A percentile compares a stretch with the other conserved stretches of the same genome.
Evolutionary conservation across 1,284 basidiomycete species (phyloP).

Genomic region (Pseudozyma sp.): DNA sequence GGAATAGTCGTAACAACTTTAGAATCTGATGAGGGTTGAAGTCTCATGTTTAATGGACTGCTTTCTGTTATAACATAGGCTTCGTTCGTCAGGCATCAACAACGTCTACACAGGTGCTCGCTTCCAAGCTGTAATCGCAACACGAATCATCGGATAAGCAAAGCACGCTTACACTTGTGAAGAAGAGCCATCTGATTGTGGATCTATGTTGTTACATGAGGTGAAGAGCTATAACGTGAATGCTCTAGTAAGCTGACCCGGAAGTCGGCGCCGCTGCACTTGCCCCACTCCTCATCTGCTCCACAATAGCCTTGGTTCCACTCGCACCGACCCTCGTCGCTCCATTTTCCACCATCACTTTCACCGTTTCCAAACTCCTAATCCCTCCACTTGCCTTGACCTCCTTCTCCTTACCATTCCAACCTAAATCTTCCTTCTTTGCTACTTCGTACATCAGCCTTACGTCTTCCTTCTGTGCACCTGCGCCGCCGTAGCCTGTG

Average conservation of each 20-base stretch:
- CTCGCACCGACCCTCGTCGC: constrained; percentile 59
- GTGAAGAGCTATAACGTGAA: too few species aligned
- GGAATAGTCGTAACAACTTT: too few species aligned
- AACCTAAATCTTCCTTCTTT: constrained; percentile 17
- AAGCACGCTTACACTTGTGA: too few species aligned
- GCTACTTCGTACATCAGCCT: constrained; percentile 59
- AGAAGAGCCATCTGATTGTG: too few species aligned
- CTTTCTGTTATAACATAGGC: too few species aligned
- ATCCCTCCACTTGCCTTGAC: constrained; percentile 64
- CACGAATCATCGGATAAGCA: too few species aligned
- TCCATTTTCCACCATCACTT: constrained; percentile 55
- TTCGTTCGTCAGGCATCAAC: not conserved
- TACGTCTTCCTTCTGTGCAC: constrained; percentile 55
- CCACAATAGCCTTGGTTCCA: constrained; percentile 58
- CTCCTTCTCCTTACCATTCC: constrained; percentile 28
- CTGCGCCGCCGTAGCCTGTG: constrained; percentile 61
- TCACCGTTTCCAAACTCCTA: constrained; percentile 39
- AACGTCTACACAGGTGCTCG: constrained; percentile 8
- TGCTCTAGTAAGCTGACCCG: constrained; percentile 14
- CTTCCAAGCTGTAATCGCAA: constrained; percentile 26
- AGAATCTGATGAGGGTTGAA: too few species aligned
- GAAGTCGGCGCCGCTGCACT: constrained; percentile 11
- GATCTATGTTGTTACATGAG: too few species aligned
- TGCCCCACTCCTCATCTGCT: constrained; percentile 39
- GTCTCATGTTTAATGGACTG: too few species aligned